phyloP scores from a whole-genome alignment of 495 filamentous ascomycete genomes.

The Hypoxylon trugodes region DNA sequence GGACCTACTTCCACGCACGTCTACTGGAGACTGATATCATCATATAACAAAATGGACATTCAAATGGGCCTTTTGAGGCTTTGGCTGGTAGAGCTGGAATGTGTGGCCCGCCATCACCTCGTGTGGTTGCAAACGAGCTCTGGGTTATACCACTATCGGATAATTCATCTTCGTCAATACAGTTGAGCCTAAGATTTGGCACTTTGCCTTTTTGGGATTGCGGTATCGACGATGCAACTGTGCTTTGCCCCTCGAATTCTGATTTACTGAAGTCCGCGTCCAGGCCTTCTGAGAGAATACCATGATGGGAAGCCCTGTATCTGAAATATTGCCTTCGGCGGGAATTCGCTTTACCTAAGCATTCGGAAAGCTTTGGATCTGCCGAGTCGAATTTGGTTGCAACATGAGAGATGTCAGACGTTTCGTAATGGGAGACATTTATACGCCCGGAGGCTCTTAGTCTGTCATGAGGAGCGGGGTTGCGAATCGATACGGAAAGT shows the following conservation, averaged over 20 bases:
- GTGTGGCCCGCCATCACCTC: background rate
- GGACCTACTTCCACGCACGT: slow-evolving; percentile 41
- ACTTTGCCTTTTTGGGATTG: background rate
- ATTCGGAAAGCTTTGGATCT: slow-evolving; percentile 39
- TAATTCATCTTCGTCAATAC: background rate
- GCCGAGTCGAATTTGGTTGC: slow-evolving; percentile 31
- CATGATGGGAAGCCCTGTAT: slow-evolving; percentile 50
- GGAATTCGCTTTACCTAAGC: slow-evolving; percentile 50
- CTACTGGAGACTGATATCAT: slow-evolving; percentile 35
- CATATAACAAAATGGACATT: slow-evolving; percentile 47
- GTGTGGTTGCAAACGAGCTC: background rate
- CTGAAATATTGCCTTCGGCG: slow-evolving; percentile 48
- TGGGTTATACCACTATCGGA: background rate
- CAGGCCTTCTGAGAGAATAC: slow-evolving; percentile 41
- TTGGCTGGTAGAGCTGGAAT: slow-evolving; percentile 23
- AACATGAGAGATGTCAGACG: background rate
- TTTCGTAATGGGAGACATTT: slow-evolving; percentile 33
- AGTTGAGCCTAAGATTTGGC: background rate
- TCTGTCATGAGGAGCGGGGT: slow-evolving; percentile 48
- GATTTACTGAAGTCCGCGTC: slow-evolving; percentile 4
- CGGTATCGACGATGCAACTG: background rate
- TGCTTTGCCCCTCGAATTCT: background rate
- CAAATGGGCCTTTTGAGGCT: slow-evolving; percentile 33
- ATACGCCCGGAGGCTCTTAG: slow-evolving; percentile 36
- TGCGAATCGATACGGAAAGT: slow-evolving; percentile 46